Conservation (phyloP, 176 grass and related monocot genomes). For the Oryza rufipogon region DNA sequence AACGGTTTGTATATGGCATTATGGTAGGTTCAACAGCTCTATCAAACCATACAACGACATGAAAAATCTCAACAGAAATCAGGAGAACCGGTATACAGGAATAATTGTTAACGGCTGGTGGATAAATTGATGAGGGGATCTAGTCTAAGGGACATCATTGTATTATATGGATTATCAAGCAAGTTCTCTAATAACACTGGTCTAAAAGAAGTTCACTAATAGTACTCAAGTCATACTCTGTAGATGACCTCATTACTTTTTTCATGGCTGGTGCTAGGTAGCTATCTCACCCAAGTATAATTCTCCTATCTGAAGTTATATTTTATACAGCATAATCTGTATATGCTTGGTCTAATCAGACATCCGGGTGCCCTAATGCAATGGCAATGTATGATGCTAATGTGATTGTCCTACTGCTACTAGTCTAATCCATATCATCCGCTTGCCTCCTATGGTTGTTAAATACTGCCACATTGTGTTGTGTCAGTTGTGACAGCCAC, state of each 20-base stretch:
- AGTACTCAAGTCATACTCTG: conserved; percentile 2
- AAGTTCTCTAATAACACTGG: not conserved
- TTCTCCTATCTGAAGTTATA: conserved; percentile 33
- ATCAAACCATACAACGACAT: conserved; percentile 9
- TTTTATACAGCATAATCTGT: not conserved
- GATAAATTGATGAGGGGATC: conserved; percentile 24
- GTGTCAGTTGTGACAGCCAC: conserved; percentile 48
- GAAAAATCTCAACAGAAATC: not conserved
- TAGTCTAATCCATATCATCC: conserved; percentile 18
- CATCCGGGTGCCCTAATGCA: conserved; percentile 9
- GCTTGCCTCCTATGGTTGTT: conserved; percentile 41
- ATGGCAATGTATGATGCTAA: not conserved
- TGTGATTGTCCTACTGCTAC: not conserved
- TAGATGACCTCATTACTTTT: conserved; percentile 18
- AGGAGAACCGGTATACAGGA: not conserved
- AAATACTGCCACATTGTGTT: conserved; percentile 35
- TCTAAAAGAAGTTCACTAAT: not conserved
- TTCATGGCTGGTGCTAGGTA: conserved; percentile 39
- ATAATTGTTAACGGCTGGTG: conserved; percentile 15
- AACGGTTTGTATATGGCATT: not conserved
- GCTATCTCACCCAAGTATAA: conserved; percentile 31
- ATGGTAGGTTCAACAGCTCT: conserved; percentile 45
- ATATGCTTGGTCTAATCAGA: conserved; percentile 22
- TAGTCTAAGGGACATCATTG: conserved; percentile 1
- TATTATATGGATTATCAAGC: not conserved